Conservation (phyloP, 768 basidiomycete genomes). For the Trametes gibbosa region DNA sequence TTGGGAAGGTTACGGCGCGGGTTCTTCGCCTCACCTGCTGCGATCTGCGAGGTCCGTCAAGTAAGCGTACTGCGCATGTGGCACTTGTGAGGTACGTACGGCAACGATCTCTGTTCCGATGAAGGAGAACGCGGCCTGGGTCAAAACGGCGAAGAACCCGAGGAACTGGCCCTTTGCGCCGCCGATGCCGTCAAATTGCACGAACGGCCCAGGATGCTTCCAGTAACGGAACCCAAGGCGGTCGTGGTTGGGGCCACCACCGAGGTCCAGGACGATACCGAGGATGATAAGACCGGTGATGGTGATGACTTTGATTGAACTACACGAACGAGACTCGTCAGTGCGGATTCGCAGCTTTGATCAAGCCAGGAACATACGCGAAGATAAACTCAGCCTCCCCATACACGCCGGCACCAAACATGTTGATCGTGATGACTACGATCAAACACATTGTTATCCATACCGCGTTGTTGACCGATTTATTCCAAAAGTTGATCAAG, state of each 20-base stretch:
- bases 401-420: constrained; percentile 75
- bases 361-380: constrained; percentile 44
- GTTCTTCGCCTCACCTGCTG: constrained; percentile 90
- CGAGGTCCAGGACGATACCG: constrained; percentile 75
- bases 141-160: constrained; percentile 67
- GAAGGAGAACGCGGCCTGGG: constrained; percentile 89
- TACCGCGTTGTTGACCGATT: constrained; percentile 58
- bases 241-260: constrained; percentile 83
- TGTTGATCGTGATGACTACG: constrained; percentile 74
- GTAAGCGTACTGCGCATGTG: background rate
- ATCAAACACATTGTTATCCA: constrained; percentile 80
- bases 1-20: constrained; percentile 67
- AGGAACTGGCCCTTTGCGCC: constrained; percentile 79
- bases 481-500: constrained; percentile 66
- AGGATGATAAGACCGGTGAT: constrained; percentile 62
- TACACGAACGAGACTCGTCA: background rate
- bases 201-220: constrained; percentile 88
- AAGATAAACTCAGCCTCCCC: constrained; percentile 87
- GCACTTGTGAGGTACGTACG: constrained; percentile 39
- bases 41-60: constrained; percentile 49
- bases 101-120: constrained; percentile 96
- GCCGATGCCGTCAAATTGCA: constrained; percentile 58
- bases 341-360: background rate
- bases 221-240: constrained; percentile 73
- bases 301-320: constrained; percentile 87